Percentiles rank a stretch among this genome's conserved stretches.
Evolutionary conservation across 1,139 yeast genomes (phyloP).

Genomic region (Nakaseomyces glabratus): DNA sequence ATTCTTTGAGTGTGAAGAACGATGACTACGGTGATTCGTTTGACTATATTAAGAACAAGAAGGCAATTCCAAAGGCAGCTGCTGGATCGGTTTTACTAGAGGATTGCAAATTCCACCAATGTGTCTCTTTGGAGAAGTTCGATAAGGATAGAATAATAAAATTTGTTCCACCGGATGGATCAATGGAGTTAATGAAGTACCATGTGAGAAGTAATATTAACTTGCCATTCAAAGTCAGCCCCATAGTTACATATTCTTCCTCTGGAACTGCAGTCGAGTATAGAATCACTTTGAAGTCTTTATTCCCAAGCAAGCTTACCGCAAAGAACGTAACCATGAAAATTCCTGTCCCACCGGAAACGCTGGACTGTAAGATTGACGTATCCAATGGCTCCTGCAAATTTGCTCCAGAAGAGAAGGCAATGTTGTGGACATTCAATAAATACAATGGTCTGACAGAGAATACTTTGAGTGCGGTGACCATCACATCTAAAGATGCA

Average conservation of each 20-base stretch:
- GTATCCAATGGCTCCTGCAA: constrained; percentile 59
- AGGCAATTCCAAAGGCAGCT: constrained; percentile 35
- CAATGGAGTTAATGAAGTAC: constrained; percentile 80
- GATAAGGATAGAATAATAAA: constrained; percentile 59
- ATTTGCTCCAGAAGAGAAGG: constrained; percentile 57
- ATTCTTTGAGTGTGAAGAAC: constrained; percentile 27
- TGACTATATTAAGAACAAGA: constrained; percentile 31
- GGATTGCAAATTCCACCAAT: constrained; percentile 83
- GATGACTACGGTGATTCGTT: constrained; percentile 36
- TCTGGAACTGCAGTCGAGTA: constrained; percentile 45
- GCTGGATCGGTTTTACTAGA: constrained; percentile 51
- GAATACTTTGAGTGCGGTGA: constrained; percentile 34
- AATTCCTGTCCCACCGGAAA: constrained; percentile 65
- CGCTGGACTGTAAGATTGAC: constrained; percentile 42
- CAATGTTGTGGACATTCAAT: constrained; percentile 60
- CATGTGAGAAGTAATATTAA: constrained; percentile 49
- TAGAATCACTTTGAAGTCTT: constrained; percentile 52
- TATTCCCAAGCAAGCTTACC: constrained; percentile 49
- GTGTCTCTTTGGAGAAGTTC: constrained; percentile 65
- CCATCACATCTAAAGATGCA: constrained; percentile 22
- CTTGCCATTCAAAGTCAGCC: constrained; percentile 65
- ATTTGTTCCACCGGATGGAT: constrained; percentile 88
- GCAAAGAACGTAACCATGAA: constrained; percentile 58
- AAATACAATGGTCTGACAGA: constrained; percentile 64
- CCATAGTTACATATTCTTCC: constrained; percentile 42